Percentiles rank a stretch among this genome's conserved stretches.
Evolutionary conservation across 2,329 filamentous ascomycete genomes (phyloP).

Genomic region (Chaetomium sp.): DNA sequence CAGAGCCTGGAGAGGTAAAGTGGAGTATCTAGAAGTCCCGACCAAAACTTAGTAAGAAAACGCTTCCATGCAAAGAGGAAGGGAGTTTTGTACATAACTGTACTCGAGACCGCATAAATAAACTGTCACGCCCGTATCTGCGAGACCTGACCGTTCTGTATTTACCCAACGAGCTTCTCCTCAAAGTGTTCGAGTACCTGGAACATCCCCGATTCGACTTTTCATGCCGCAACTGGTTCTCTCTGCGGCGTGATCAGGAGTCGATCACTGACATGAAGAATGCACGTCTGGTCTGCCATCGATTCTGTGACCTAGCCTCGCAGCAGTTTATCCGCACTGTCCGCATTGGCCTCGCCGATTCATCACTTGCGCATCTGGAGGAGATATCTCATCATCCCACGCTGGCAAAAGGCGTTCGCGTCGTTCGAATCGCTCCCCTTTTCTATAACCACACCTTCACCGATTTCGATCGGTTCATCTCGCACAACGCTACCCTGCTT

Average conservation of each 20-base stretch:
- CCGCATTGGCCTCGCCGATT: background rate
- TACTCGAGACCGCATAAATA: constrained; percentile 5
- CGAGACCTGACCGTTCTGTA: constrained; percentile 15
- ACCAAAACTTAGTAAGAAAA: no score
- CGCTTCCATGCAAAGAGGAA: no score
- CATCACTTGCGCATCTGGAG: constrained; percentile 20
- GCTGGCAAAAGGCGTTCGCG: constrained; percentile 24
- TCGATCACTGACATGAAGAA: constrained; percentile 22
- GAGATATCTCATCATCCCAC: constrained; percentile 25
- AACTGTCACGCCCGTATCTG: constrained; percentile 18
- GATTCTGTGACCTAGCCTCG: constrained; percentile 17
- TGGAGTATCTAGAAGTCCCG: no score
- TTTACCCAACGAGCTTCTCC: constrained; percentile 25
- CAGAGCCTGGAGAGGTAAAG: no score
- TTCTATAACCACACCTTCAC: constrained; percentile 13
- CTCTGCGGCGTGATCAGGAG: no score
- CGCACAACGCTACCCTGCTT: constrained; percentile 4
- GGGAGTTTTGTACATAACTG: no score
- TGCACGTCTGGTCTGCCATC: constrained; percentile 23
- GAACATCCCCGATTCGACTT: background rate
- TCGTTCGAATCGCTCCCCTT: constrained; percentile 13
- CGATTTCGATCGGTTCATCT: constrained; percentile 11
- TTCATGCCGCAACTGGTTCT: no score
- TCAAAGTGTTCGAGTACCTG: constrained; percentile 16
- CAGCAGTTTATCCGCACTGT: constrained; percentile 18